Evolutionary conservation across 352 stramenopile species (phyloP), one percentile per base, ranked within the genome.

Genomic region (Globisporangium lucens): DNA sequence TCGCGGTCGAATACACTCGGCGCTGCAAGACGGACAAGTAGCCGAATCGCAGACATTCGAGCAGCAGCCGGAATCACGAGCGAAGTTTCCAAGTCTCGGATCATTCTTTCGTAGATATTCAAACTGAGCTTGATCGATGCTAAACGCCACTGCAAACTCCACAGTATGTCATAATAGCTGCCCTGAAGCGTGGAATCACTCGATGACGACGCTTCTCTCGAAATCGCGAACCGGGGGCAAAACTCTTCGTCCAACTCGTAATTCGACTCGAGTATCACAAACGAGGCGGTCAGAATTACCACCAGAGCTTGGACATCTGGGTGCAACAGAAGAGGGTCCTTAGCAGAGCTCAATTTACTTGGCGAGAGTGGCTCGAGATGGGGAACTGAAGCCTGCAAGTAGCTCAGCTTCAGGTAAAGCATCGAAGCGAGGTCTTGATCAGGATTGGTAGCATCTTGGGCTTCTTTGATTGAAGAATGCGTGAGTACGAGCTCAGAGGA

Each of bases 71-170:
- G 66, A 15, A 78, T 61, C 41, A 70, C 33, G 20, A 75, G 64
- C 5, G 77, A 47, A 9, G 70, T 66, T 56, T 77, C 65, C 68
- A 83, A 63, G 22, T 82, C 72, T 6, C 74, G 57, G n/a, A 78
- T 65, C 8, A 80, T 43, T 1, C 51, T 52, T 60, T 83, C 76
- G 33, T 75, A 69, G 12, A 67, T 75, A 61, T 51, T 41, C 43
- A 80, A 41, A 17, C 67, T 60, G 30, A 70, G n/a, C 33, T 36
- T 67, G 10, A 67, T 46, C 2, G 27, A 36, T 5, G 43, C 55
- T 30, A 82, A 75, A 36, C 85, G 77, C 12, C 74, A 72, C 51
- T 91, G 82, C 0, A 91, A 55, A 1, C 41, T 74, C 69, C 75
- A 79, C 29, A 91, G 65, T 30, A 90, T 38, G 27, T 88, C 78